Base-by-base conservation (phyloP, 2,329 filamentous ascomycete species). In the Tolypocladium guangdongense region DNA sequence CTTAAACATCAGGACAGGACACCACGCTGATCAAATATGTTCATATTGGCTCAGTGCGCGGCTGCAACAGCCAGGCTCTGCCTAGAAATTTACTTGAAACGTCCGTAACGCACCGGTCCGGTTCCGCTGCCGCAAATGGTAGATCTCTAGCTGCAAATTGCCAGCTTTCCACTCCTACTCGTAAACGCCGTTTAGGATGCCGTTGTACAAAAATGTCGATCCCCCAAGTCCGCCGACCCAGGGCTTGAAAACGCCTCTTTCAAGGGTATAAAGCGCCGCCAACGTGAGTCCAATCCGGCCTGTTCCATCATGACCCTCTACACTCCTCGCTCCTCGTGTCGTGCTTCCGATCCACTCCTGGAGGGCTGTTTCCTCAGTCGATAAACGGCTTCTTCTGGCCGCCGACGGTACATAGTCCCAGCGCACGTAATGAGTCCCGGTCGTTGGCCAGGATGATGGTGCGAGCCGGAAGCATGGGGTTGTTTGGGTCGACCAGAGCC, bases 391-490 rank as follows among this genome's bases (percentile, higher is more conserved):
- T 85, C 69, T 84, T 83, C 59, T 83, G 78, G 0, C 80, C 81
- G 22, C 78, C 81, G 6, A 85, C 80, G 62, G 80, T 72, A 57
- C 82, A 84, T n/a, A 84, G 67, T 0, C 82, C 82, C 18, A 85
- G 66, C n/a, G 82, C 78, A 39, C 76, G 73, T 53, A 85, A 68
- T 18, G 81, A 78, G 59, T 84, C 78, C 53, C 74, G 83, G 65
- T 97, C 91, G 56, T 80, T 85, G 6, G 89, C 84, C 50, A 87
- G 78, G 54, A 97, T 82, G 57, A 99, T 93, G 8, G 81, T 84
- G 57, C 86, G 84, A 1, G 91, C 86, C 1, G 93, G 91, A n/a
- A 96, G 72, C 85, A 95, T 91, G 0, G 91, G 93, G 57, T 95
- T 89, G 57, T 93, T 88, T 0, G 87, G 87, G 60, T 92, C 90